Conservation (phyloP, 768 basidiomycete species). For the Calocera viscosa region DNA sequence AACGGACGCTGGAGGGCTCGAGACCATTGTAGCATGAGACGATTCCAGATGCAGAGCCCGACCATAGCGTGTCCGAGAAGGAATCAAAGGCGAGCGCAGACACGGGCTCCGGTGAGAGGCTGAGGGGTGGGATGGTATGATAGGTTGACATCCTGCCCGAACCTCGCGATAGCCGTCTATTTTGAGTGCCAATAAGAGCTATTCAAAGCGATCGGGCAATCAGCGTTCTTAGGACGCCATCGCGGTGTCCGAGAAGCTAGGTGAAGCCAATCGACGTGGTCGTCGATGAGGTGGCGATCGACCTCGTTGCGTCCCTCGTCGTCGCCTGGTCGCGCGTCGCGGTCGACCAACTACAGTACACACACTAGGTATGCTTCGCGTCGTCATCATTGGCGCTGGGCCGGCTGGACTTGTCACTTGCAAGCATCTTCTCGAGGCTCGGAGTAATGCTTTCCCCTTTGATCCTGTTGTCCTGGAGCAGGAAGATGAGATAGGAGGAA, state of each 20-base stretch:
- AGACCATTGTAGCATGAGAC: constrained; percentile 44
- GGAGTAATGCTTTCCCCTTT: constrained; percentile 32
- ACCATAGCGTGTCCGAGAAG: constrained; percentile 80
- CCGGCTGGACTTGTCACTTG: constrained; percentile 39
- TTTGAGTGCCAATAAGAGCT: neutral
- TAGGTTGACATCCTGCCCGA: neutral
- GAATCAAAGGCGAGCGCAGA: constrained; percentile 82
- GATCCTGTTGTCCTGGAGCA: constrained; percentile 40
- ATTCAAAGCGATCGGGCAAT: neutral
- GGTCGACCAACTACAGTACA: neutral
- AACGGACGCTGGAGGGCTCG: constrained; percentile 23
- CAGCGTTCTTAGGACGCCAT: neutral
- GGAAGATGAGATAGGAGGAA: constrained; percentile 41
- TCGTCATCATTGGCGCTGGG: constrained; percentile 33
- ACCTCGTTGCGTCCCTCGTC: neutral
- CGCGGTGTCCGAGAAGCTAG: neutral
- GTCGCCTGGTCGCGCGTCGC: neutral
- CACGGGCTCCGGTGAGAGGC: constrained; percentile 31
- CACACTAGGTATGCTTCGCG: constrained; percentile 10
- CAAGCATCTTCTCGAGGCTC: constrained; percentile 37
- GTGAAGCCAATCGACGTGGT: neutral
- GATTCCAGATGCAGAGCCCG: constrained; percentile 58
- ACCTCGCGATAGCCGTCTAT: neutral
- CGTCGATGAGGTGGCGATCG: constrained; percentile 5
- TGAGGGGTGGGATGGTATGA: neutral